Conservation (phyloP, 345 rosid genomes). For the Citrus medica region DNA sequence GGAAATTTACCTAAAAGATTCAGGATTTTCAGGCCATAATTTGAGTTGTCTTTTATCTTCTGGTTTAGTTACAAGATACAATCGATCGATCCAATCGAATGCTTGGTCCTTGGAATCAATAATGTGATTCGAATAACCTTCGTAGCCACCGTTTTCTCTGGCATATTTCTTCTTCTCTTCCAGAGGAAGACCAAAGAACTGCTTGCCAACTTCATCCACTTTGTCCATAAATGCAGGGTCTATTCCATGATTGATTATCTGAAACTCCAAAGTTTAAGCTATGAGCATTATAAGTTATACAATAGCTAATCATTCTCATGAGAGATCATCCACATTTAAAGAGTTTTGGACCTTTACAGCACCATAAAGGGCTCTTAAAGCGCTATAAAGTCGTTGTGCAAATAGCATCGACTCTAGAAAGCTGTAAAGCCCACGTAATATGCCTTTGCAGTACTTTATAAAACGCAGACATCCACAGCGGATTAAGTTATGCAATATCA, state of each 20-base stretch:
- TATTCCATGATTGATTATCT: conserved; percentile 73
- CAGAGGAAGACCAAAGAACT: conserved; percentile 54
- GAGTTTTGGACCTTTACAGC: too few species aligned
- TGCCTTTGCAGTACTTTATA: too few species aligned
- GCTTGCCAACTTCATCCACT: conserved; percentile 37
- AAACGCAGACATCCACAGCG: too few species aligned
- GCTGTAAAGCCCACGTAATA: neutral
- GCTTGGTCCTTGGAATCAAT: conserved; percentile 58
- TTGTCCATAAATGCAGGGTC: conserved; percentile 39
- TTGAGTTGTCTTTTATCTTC: conserved; percentile 40
- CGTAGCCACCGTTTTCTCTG: conserved; percentile 43
- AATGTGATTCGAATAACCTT: conserved; percentile 80
- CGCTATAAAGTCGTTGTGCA: too few species aligned
- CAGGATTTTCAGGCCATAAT: conserved; percentile 62
- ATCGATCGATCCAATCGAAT: conserved; percentile 66
- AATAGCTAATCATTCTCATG: neutral
- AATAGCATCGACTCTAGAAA: too few species aligned
- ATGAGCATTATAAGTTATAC: neutral
- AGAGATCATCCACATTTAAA: too few species aligned
- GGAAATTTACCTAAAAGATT: conserved; percentile 41
- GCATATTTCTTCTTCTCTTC: conserved; percentile 55
- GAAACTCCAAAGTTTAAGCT: conserved; percentile 12
- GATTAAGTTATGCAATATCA: too few species aligned
- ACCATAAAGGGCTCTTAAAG: too few species aligned
- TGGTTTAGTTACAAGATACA: conserved; percentile 49